Base-by-base conservation (phyloP, 1,284 basidiomycete species). In the Boletus semigastroideus region DNA sequence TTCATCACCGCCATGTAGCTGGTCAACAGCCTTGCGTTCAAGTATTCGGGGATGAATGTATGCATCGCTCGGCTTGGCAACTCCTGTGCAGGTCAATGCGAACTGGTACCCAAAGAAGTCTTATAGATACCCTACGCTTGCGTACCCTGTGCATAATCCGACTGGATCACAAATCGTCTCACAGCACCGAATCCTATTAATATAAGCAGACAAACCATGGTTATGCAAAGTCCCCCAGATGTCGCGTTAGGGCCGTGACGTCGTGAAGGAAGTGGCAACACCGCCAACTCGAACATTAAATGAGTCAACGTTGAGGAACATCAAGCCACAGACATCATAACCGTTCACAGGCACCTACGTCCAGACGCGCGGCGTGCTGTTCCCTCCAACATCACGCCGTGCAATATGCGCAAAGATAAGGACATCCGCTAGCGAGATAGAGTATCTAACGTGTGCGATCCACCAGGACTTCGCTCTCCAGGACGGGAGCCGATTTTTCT, bases 391-490 rank as follows among this genome's bases (percentile, higher is more conserved):
- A 87, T 82, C 6, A 90, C 72, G 36, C 84, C 87, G 67, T 89
- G 86, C 6, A 90, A 69, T 0, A 84, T 86, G 47, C 10, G 89
- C 87, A 59, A 87, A 87, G 50, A 87, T 76, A 40, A 92, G 72
- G 68, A 93, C 92, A 22, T 86, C 85, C 8, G 87, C 87, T n/a
- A 74, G 70, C 58, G 75, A 62, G 19, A 60, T 58, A n/a, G n/a
- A n/a, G n/a, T n/a, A 12, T 49, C 44, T 47, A 33, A 33, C 22
- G 27, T 16, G 16, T 58, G 34, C 13, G 37, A 45, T 44, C n/a
- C 40, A 44, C 19, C 11, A 10, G 19, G 9, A 38, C 37, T 8
- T 48, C 38, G 36, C 19, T 17, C 10, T 30, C 17, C 31, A 46
- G 36, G n/a, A 20, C 14, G 14, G 28, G 8, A 43, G 36, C 44